These are phyloP conservation scores for Russula foetens DNA, from an alignment of 768 basidiomycete genomes.

Conservation along the genomic window DNA sequence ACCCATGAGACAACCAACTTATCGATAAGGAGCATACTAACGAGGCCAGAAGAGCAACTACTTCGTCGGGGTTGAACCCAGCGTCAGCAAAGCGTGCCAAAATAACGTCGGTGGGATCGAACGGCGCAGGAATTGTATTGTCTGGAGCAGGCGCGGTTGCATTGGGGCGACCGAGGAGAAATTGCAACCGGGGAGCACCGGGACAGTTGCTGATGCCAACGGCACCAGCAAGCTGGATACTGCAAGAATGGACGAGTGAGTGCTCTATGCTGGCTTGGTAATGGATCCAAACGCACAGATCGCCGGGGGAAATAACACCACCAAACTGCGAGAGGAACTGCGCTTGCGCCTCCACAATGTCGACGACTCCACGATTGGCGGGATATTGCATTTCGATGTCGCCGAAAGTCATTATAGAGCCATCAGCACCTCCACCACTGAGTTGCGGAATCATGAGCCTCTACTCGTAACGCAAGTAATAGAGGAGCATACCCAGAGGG, in stretches of 20 bases:
- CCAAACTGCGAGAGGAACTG: slow-evolving; percentile 31
- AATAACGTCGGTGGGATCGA: slow-evolving; percentile 23
- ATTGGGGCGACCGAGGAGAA: slow-evolving; percentile 32
- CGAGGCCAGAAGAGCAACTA: slow-evolving; percentile 30
- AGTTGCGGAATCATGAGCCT: neutral
- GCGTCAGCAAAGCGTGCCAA: slow-evolving; percentile 29
- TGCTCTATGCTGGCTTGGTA: too few species aligned
- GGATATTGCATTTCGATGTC: slow-evolving; percentile 35
- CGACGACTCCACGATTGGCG: slow-evolving; percentile 37
- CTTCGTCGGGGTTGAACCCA: slow-evolving; percentile 28
- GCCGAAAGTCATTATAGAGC: slow-evolving; percentile 40
- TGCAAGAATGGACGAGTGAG: neutral
- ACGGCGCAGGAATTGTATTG: slow-evolving; percentile 28
- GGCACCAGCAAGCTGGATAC: slow-evolving; percentile 31
- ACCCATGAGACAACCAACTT: slow-evolving; percentile 16
- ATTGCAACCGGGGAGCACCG: slow-evolving; percentile 32
- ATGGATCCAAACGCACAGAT: slow-evolving; percentile 34
- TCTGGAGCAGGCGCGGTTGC: slow-evolving; percentile 27
- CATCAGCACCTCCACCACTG: slow-evolving; percentile 34
- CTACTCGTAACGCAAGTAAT: neutral
- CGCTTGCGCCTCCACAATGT: slow-evolving; percentile 31
- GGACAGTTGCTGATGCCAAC: slow-evolving; percentile 33
- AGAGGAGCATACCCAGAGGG: slow-evolving; percentile 10
- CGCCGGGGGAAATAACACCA: slow-evolving; percentile 31
- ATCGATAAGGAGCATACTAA: slow-evolving; percentile 20